These are phyloP conservation scores for Solanum lycopersicoides DNA, from an alignment of 257 asterid genomes.

Conservation along the genomic window DNA sequence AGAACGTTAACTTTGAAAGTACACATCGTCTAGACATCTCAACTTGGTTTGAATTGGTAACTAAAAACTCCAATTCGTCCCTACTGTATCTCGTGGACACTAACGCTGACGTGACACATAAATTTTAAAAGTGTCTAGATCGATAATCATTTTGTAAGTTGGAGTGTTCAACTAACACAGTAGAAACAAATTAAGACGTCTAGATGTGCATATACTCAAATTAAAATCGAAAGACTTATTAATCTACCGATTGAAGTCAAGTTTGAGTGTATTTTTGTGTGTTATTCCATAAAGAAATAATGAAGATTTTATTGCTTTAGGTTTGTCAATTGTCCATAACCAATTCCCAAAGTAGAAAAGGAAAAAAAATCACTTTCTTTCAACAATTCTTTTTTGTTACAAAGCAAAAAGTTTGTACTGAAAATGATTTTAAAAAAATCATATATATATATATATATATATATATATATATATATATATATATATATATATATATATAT, in stretches of 20 bases:
- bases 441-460: background rate
- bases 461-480: too few relatives aligned
- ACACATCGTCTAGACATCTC: background rate
- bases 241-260: background rate
- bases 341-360: background rate
- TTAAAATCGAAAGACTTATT: background rate
- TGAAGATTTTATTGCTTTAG: too few relatives aligned
- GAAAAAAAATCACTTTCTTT: background rate
- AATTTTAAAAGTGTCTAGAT: background rate
- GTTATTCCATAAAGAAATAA: fast-evolving
- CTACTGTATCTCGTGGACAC: background rate
- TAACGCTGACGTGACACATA: background rate
- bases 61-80: background rate
- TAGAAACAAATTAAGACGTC: fast-evolving
- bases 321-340: too few relatives aligned
- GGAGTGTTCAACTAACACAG: background rate
- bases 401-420: background rate
- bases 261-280: background rate
- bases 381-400: background rate
- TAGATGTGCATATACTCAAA: background rate
- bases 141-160: background rate
- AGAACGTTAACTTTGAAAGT: background rate
- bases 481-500: too few relatives aligned
- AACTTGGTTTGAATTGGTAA: background rate
- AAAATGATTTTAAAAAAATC: background rate